These are phyloP conservation scores for Anthostomella pinea DNA, from an alignment of 2,329 filamentous ascomycete genomes.

Conservation along the genomic window DNA sequence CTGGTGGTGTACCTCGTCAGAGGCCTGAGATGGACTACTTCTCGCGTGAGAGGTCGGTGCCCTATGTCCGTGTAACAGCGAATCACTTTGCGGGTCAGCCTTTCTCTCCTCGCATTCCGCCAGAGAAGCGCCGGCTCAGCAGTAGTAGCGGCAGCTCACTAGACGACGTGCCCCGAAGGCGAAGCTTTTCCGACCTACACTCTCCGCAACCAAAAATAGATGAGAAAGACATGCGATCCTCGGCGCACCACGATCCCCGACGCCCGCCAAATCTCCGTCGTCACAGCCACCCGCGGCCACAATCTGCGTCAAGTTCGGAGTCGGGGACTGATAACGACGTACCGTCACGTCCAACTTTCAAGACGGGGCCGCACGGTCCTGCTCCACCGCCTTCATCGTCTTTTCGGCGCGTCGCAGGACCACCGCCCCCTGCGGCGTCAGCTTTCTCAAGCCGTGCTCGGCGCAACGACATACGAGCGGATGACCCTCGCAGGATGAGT, in stretches of 20 bases:
- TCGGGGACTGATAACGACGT: constrained; percentile 26
- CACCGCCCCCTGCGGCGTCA: constrained; percentile 14
- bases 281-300: constrained; percentile 27
- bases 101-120: constrained; percentile 18
- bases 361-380: constrained; percentile 16
- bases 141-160: constrained; percentile 37
- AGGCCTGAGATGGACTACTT: constrained; percentile 36
- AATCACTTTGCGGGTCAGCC: constrained; percentile 23
- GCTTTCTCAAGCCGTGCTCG: constrained; percentile 17
- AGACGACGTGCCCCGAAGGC: constrained; percentile 42
- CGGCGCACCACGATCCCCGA: constrained; percentile 23
- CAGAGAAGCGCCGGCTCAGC: constrained; percentile 24
- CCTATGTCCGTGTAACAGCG: constrained; percentile 26
- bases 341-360: constrained; percentile 16
- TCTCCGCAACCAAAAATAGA: constrained; percentile 32
- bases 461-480: constrained; percentile 23
- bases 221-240: constrained; percentile 24
- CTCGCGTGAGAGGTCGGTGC: constrained; percentile 35
- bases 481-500: constrained; percentile 27
- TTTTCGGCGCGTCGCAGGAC: constrained; percentile 22
- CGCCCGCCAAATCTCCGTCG: constrained; percentile 22
- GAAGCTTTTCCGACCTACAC: constrained; percentile 52
- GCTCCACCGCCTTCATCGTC: constrained; percentile 18
- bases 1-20: constrained; percentile 19
- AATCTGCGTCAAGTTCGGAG: constrained; percentile 19